Base-by-base conservation (phyloP, 1,284 basidiomycete genomes). In the Amylostereum areolatum region DNA sequence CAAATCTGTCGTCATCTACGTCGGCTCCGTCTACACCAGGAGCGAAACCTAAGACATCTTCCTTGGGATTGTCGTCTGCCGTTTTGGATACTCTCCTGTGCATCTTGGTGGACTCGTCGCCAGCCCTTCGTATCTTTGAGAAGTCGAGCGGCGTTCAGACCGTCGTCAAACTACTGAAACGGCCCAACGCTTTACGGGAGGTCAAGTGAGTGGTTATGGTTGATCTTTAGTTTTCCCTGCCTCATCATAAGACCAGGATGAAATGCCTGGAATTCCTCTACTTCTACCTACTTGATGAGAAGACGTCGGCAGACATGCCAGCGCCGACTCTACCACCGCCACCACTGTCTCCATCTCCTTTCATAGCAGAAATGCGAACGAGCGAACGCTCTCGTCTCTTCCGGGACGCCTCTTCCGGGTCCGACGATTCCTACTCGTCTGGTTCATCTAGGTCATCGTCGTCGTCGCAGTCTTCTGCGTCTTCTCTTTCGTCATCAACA, bases 221-320 rank as follows among this genome's bases (percentile, higher is more conserved):
- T 43, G 1, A 11, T n/a, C 29, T 12, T 11, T 4, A 18, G 18
- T 27, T 43, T 30, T 45, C 18, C 35, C 7, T 33, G 37, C 11
- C 12, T 33, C 49, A 45, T 40, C 28, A 12, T 1, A 40, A 35
- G 3, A 35, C 3, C 50, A 94, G 92, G 58, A 94, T 95, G 86
- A 94, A 95, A 70, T 93, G 90, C 56, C 74, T 95, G 27, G 92
- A 95, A 62, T 92, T 95, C 59, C 69, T 96, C 4, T 94, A 94
- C 65, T 95, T 93, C 63, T 96, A 95, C 63, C 75, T 96, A 4
- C 71, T 93, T 46, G 92, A 93, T 52, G 92, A 95, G 63, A 75
- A 75, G 0, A 60, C 67, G 12, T 56, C 30, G 10, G 10, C 46
- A 10, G 28, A 35, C 40, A 45, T 27, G 32, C 24, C 5, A 43